Evolutionary conservation across 2,329 filamentous ascomycete species (phyloP).

Genomic region (Plectosphaerella plurivora): DNA sequence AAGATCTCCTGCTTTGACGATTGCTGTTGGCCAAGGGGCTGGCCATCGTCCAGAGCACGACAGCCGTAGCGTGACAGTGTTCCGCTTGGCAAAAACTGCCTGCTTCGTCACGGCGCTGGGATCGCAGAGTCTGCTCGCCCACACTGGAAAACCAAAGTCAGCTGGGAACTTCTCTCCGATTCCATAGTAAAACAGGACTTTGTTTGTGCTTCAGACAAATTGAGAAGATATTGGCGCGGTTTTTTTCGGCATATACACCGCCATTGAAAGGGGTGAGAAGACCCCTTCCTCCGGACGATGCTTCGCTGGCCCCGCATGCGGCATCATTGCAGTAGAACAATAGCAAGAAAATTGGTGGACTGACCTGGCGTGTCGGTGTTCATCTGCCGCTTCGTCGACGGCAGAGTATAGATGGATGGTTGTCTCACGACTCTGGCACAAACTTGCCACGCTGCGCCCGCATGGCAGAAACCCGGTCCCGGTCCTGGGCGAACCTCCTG

Average conservation of each 20-base stretch:
- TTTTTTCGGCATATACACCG: conserved; percentile 49
- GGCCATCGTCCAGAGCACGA: too few species aligned
- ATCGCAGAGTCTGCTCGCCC: too few species aligned
- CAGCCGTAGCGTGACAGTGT: too few species aligned
- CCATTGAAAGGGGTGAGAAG: conserved; percentile 12
- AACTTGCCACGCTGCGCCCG: conserved; percentile 62
- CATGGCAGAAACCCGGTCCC: conserved; percentile 67
- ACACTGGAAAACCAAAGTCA: neutral
- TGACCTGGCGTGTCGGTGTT: neutral
- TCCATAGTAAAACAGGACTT: too few species aligned
- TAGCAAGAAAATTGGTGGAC: conserved; percentile 1
- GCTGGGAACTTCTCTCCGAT: neutral
- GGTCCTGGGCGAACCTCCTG: conserved; percentile 71
- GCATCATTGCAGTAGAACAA: conserved; percentile 36
- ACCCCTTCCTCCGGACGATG: conserved; percentile 10
- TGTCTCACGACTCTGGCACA: conserved; percentile 41
- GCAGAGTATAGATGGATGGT: neutral
- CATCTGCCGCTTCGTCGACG: neutral
- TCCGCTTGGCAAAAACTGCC: too few species aligned
- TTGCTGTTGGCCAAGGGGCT: too few species aligned
- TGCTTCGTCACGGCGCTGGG: too few species aligned
- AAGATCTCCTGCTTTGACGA: too few species aligned
- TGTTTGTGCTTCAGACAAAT: conserved; percentile 43
- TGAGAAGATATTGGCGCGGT: conserved; percentile 67
- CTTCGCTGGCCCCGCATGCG: conserved; percentile 50